Evolutionary conservation across 495 filamentous ascomycete genomes (phyloP).

Genomic region (Bryoglossum gracile): DNA sequence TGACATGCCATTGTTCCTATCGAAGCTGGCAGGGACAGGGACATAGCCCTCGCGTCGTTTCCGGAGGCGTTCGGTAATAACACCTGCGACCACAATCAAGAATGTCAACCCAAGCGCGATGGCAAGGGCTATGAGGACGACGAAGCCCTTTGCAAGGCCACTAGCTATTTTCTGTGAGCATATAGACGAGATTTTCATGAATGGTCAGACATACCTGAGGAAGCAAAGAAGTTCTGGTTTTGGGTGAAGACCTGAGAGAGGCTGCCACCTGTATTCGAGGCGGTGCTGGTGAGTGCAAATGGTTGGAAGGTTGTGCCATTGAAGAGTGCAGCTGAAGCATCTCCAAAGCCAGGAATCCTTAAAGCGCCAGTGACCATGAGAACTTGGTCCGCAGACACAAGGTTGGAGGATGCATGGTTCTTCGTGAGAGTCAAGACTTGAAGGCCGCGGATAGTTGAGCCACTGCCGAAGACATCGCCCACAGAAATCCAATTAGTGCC

Average conservation of each 20-base stretch:
- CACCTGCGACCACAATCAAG: slow-evolving; percentile 76
- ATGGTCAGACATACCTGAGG: slow-evolving; percentile 9
- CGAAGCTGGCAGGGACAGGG: slow-evolving; percentile 67
- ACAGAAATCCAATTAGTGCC: slow-evolving; percentile 44
- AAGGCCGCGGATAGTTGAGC: slow-evolving; percentile 64
- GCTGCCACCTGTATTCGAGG: slow-evolving; percentile 50
- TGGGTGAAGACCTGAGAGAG: slow-evolving; percentile 74
- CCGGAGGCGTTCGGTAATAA: slow-evolving; percentile 76
- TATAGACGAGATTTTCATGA: slow-evolving; percentile 9
- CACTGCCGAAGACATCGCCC: slow-evolving; percentile 48
- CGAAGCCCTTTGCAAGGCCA: slow-evolving; percentile 75
- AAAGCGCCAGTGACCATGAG: slow-evolving; percentile 82
- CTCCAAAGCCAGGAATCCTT: slow-evolving; percentile 65
- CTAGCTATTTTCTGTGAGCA: slow-evolving; percentile 25
- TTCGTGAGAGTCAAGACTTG: slow-evolving; percentile 67
- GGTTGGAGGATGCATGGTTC: slow-evolving; percentile 54
- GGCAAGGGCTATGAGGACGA: slow-evolving; percentile 88
- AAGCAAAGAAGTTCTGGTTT: slow-evolving; percentile 57
- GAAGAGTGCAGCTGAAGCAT: slow-evolving; percentile 79
- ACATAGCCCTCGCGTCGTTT: slow-evolving; percentile 82
- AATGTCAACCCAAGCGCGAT: slow-evolving; percentile 82
- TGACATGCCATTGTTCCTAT: slow-evolving; percentile 39
- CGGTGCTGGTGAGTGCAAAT: slow-evolving; percentile 63
- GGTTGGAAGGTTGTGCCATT: slow-evolving; percentile 72
- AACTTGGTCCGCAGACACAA: slow-evolving; percentile 57